Evolutionary conservation across 164 flowering plant species (phyloP).

Genomic region (Tinospora cordifolia): DNA sequence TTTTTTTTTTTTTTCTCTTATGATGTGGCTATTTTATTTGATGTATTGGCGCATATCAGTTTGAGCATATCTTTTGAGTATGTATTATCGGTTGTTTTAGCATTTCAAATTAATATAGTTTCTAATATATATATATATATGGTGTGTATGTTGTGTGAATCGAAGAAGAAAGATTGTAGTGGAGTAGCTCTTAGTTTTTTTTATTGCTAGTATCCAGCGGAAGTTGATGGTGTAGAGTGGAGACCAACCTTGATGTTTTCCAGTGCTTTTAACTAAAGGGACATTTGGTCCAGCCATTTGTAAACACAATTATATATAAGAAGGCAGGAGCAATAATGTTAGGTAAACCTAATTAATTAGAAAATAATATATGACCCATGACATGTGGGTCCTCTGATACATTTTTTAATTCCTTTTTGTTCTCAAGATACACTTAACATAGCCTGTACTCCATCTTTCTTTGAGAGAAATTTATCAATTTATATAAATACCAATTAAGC

Average conservation of each 20-base stretch:
- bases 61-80: too few relatives aligned
- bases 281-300: slow-evolving; percentile 27
- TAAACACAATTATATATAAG: slow-evolving; percentile 4
- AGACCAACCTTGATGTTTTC: slow-evolving; percentile 12
- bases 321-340: slow-evolving; percentile 13
- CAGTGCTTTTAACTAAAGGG: slow-evolving; percentile 31
- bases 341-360: slow-evolving; percentile 40
- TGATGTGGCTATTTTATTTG: too few relatives aligned
- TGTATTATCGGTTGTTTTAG: too few relatives aligned
- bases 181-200: neutral
- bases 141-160: neutral
- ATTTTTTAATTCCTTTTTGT: slow-evolving; percentile 6
- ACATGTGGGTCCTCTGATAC: slow-evolving; percentile 22
- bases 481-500: too few relatives aligned
- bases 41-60: too few relatives aligned
- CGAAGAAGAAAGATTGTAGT: neutral
- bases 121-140: too few relatives aligned
- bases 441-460: too few relatives aligned
- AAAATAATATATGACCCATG: slow-evolving; percentile 20
- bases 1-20: too few relatives aligned
- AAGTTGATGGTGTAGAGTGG: neutral
- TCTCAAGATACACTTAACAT: neutral
- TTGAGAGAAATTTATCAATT: too few relatives aligned
- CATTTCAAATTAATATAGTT: too few relatives aligned
- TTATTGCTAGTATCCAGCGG: neutral